Evolutionary conservation across 139 green algal genomes (phyloP).

Genomic region (Tetraselmis chui): DNA sequence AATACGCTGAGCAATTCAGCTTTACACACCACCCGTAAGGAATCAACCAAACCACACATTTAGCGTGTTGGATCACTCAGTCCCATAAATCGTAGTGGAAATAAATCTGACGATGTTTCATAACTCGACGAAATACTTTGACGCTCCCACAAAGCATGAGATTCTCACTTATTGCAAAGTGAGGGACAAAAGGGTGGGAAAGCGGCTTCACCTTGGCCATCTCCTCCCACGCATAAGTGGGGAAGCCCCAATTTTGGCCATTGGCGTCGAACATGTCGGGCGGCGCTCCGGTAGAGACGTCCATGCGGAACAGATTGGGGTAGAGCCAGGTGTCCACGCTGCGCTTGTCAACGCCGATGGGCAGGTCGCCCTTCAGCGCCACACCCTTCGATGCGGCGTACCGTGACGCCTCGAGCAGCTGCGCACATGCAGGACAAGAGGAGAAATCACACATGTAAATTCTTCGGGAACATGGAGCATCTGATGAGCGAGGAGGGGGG

Average conservation of each 20-base stretch:
- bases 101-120: too few species aligned
- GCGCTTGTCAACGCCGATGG: slow-evolving; percentile 92
- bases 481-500: too few species aligned
- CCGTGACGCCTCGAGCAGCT: slow-evolving; percentile 60
- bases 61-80: too few species aligned
- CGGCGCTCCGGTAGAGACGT: slow-evolving; percentile 79
- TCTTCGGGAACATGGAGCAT: neutral
- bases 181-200: too few species aligned
- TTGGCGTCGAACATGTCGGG: slow-evolving; percentile 83
- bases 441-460: neutral
- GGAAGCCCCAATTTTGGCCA: slow-evolving; percentile 95
- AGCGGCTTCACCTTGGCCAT: slow-evolving; percentile 75
- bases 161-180: too few species aligned
- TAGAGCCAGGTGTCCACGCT: slow-evolving; percentile 87
- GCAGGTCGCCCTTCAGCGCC: slow-evolving; percentile 92
- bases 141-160: too few species aligned
- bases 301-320: slow-evolving; percentile 82
- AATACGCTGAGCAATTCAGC: too few species aligned
- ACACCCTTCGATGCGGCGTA: slow-evolving; percentile 59
- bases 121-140: too few species aligned
- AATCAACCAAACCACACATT: too few species aligned
- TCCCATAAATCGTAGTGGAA: too few species aligned
- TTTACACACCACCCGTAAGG: too few species aligned
- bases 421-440: slow-evolving; percentile 20
- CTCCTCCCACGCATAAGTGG: slow-evolving; percentile 95